These are phyloP conservation scores for Leishmania turanica DNA, from an alignment of 208 protist genomes.

Conservation along the genomic window DNA sequence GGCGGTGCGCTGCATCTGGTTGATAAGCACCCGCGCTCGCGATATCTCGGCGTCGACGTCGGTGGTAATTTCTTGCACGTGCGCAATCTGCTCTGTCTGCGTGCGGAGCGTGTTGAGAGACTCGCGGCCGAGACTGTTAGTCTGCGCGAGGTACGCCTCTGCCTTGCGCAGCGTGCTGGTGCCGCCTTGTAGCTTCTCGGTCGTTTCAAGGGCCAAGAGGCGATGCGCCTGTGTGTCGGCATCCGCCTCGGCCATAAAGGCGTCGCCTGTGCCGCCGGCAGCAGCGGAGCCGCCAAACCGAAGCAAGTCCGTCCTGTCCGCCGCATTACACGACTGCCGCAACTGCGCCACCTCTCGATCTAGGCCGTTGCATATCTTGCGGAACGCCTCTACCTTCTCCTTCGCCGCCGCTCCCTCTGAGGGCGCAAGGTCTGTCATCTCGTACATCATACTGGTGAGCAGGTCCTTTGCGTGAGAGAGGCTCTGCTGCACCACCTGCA, in stretches of 20 bases:
- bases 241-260: constrained; percentile 39
- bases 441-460: constrained; percentile 75
- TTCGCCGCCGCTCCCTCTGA: constrained; percentile 33
- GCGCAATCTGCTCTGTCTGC: constrained; percentile 72
- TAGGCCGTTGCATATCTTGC: constrained; percentile 27
- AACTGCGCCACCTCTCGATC: constrained; percentile 45
- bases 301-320: constrained; percentile 61
- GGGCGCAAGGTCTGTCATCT: constrained; percentile 47
- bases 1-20: constrained; percentile 73
- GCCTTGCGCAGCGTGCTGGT: constrained; percentile 55
- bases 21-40: constrained; percentile 51
- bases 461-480: constrained; percentile 55
- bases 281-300: constrained; percentile 27
- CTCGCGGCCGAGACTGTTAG: constrained; percentile 49
- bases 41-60: constrained; percentile 69
- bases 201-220: constrained; percentile 49
- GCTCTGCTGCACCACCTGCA: constrained; percentile 48
- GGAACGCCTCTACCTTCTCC: constrained; percentile 43
- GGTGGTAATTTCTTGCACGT: constrained; percentile 49
- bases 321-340: constrained; percentile 44
- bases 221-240: constrained; percentile 43
- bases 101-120: constrained; percentile 48
- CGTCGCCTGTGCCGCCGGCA: constrained; percentile 6
- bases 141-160: constrained; percentile 58
- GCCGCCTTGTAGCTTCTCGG: constrained; percentile 58